Conservation (phyloP, 176 grass and related monocot species). For the Aegilops sharonensis region DNA sequence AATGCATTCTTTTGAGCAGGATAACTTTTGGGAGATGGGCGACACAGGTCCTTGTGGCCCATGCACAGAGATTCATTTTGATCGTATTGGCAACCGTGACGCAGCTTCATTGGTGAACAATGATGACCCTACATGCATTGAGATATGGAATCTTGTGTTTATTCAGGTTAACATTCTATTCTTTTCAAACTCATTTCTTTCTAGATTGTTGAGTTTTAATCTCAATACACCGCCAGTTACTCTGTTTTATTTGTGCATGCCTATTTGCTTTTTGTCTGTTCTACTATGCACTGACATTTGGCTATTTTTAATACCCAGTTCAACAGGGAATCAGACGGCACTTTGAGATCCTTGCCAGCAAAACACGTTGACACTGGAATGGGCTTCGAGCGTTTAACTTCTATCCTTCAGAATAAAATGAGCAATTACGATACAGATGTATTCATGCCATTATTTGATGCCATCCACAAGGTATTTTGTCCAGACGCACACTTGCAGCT, state of each 20-base stretch:
- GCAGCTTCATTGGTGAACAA: conserved; percentile 82
- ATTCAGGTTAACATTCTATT: conserved; percentile 64
- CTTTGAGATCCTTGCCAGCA: conserved; percentile 73
- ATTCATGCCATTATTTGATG: conserved; percentile 82
- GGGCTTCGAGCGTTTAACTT: conserved; percentile 89
- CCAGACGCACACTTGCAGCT: neutral
- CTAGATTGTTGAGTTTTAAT: no score
- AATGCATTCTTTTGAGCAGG: conserved; percentile 18
- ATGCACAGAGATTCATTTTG: conserved; percentile 97
- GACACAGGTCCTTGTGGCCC: conserved; percentile 93
- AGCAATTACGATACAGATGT: conserved; percentile 96
- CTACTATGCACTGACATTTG: neutral
- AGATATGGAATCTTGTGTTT: conserved; percentile 98
- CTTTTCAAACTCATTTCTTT: no score
- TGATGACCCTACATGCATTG: conserved; percentile 91
- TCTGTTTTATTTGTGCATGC: no score
- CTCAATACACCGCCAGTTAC: no score
- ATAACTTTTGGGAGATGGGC: conserved; percentile 98
- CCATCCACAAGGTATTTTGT: conserved; percentile 71
- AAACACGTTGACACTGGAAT: conserved; percentile 97
- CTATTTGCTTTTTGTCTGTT: neutral
- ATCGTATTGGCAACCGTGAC: conserved; percentile 76
- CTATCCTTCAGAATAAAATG: conserved; percentile 97
- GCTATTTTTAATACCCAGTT: conserved; percentile 50
- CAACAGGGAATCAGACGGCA: conserved; percentile 81